phyloP scores from a whole-genome alignment of 2,329 filamentous ascomycete species.

The Akanthomyces muscarius region DNA sequence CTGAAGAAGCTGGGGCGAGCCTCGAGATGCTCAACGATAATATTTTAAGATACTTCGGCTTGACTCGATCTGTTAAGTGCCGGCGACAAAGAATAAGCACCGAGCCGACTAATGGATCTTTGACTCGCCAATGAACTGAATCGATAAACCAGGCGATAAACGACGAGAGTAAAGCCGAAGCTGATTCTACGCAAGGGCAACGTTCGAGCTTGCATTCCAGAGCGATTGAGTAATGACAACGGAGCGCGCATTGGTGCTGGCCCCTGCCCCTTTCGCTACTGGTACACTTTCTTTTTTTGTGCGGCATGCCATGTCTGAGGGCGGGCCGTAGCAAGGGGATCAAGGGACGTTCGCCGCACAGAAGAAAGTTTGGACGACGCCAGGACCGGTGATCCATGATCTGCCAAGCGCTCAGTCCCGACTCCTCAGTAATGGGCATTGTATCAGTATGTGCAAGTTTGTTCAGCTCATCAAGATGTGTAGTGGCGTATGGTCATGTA shows the following conservation, averaged over 20 bases:
- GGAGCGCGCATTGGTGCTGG: not conserved
- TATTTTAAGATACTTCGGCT: not conserved
- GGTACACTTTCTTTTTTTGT: not conserved
- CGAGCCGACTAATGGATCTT: not conserved
- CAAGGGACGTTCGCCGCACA: not conserved
- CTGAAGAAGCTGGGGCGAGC: not conserved
- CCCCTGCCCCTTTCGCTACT: constrained; percentile 2
- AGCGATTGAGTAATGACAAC: not conserved
- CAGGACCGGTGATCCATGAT: not conserved
- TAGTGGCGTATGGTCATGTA: not conserved
- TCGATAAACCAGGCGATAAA: not conserved
- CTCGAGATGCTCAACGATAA: not conserved
- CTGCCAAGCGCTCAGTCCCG: not conserved
- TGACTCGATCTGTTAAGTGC: not conserved
- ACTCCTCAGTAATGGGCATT: not conserved
- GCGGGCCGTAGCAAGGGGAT: not conserved
- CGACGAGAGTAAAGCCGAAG: not conserved
- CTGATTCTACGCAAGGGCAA: not conserved
- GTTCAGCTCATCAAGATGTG: not conserved
- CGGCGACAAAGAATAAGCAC: not conserved
- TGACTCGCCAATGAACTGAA: not conserved
- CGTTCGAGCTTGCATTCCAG: no score
- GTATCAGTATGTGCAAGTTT: not conserved
- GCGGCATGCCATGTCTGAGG: not conserved
- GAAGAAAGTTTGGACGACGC: constrained; percentile 10